Base-by-base conservation (phyloP, 257 asterid species). In the Jasminum sambac region DNA sequence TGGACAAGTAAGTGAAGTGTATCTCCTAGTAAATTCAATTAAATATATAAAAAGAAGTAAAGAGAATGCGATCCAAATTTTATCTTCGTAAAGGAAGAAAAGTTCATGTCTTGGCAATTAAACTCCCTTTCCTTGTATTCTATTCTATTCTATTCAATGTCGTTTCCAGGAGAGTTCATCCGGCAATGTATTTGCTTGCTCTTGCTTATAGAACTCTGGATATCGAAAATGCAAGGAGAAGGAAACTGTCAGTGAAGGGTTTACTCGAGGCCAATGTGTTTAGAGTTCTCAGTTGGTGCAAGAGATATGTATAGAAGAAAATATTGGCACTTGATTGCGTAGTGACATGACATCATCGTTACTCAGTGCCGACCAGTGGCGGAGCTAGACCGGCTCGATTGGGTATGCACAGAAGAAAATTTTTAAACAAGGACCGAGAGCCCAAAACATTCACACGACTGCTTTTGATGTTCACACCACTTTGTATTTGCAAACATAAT, bases 121-220 rank as follows among this genome's bases (percentile, higher is more conserved):
- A 23, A 34, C 66, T 38, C 60, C 44, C 43, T 39, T 30, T 24
- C 64, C 34, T 52, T 19, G 17, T 55, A 50, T 75, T 16, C 72
- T 25, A 55, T 75, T 68, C 57, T 19, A 12, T 71, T 63, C 62
- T 71, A 30, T 70, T 41, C 71, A 52, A 43, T 78, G 40, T 62
- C 55, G 13, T 71, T 40, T 84, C 84, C 96, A 94, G 98, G 92
- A 91, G 88, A 83, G 91, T 94, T 70, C 97, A 89, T 78, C 98
- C 98, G 68, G 97, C 97, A 42, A 77, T 94, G 72, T 90, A 94
- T 83, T 82, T 94, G 87, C 92, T 94, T 77, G 80, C 89, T 74
- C 87, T 94, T 77, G 97, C 97, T 74, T 94, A 94, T 78, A 86
- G 97, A 77, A 87, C 96, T 70, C 85, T 94, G 64, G 98, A 94